A percentile compares a stretch with the other conserved stretches of the same genome.
Evolutionary conservation across 805 yeast genomes (phyloP).

Genomic region (Wickerhamomyces sydowiorum): DNA sequence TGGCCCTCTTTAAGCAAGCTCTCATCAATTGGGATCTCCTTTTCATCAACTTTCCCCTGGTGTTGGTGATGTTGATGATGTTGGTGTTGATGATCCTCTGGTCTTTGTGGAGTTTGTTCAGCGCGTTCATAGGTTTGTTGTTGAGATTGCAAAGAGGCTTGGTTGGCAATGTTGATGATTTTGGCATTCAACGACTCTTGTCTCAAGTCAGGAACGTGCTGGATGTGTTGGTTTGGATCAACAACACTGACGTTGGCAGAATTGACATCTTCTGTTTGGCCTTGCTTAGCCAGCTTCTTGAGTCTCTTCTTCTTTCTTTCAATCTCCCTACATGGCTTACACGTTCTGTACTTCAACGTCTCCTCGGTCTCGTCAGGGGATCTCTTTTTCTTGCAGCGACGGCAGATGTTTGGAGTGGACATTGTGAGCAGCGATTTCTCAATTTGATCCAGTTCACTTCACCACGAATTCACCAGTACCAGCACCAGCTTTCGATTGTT

Average conservation of each 20-base stretch:
- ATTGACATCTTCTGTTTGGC: background rate
- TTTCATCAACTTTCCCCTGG: slow-evolving; percentile 7
- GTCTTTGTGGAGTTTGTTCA: background rate
- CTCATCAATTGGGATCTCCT: slow-evolving; percentile 13
- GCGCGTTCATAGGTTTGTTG: background rate
- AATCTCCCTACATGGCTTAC: slow-evolving; percentile 24
- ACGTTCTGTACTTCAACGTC: slow-evolving; percentile 25
- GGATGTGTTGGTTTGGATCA: slow-evolving; percentile 3
- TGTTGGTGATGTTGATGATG: slow-evolving; percentile 8
- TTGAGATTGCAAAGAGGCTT: slow-evolving; percentile 1
- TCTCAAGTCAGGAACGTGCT: slow-evolving; percentile 6
- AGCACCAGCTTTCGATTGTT: too few species aligned
- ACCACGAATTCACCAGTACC: background rate
- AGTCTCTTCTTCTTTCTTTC: slow-evolving; percentile 19
- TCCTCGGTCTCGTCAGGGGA: slow-evolving; percentile 23
- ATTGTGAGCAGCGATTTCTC: too few species aligned
- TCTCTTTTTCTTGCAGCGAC: slow-evolving; percentile 26
- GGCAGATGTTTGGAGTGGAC: slow-evolving; percentile 10
- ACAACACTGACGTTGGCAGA: slow-evolving; percentile 1
- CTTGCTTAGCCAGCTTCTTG: slow-evolving; percentile 10
- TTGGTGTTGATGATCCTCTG: slow-evolving; percentile 1
- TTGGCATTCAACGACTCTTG: background rate
- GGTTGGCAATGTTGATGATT: slow-evolving; percentile 8
- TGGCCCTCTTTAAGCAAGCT: slow-evolving; percentile 7
- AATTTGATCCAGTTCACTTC: too few species aligned